These are phyloP conservation scores for Cylindrotheca fusiformis DNA, from an alignment of 108 stramenopile species.

Conservation along the genomic window DNA sequence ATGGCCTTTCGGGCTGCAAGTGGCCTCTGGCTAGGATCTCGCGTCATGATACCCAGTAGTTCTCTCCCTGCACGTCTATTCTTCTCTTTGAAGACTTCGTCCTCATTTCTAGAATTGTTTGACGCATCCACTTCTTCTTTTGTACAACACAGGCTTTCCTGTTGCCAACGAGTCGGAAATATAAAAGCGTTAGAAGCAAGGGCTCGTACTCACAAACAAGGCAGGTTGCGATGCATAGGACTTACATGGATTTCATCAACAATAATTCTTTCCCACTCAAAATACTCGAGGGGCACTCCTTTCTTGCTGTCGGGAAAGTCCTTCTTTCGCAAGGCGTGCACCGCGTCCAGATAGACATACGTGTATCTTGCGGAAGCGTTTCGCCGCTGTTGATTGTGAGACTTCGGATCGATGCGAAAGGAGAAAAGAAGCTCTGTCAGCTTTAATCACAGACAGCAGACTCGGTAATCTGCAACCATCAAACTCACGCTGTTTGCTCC, in stretches of 20 bases:
- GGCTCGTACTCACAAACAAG: too few species aligned
- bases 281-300: constrained; percentile 77
- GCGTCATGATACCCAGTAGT: constrained; percentile 63
- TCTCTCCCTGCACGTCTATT: constrained; percentile 62
- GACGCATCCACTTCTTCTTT: constrained; percentile 9
- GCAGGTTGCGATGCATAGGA: too few species aligned
- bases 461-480: too few species aligned
- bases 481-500: constrained; percentile 45
- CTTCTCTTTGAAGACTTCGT: constrained; percentile 43
- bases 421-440: too few species aligned
- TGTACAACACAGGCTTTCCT: too few species aligned
- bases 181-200: too few species aligned
- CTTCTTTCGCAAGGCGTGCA: constrained; percentile 50
- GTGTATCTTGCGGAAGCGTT: constrained; percentile 62
- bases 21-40: constrained; percentile 52
- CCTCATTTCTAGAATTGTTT: constrained; percentile 9
- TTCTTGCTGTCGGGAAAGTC: constrained; percentile 42
- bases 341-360: constrained; percentile 48
- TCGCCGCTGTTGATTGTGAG: constrained; percentile 44
- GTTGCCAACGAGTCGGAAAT: too few species aligned
- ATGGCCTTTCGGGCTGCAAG: constrained; percentile 43
- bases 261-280: constrained; percentile 69
- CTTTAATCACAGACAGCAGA: too few species aligned
- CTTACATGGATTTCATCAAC: constrained; percentile 82
- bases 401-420: too few species aligned